Evolutionary conservation across 1,284 basidiomycete genomes (phyloP).

Genomic region (Moniliophthora roreri): DNA sequence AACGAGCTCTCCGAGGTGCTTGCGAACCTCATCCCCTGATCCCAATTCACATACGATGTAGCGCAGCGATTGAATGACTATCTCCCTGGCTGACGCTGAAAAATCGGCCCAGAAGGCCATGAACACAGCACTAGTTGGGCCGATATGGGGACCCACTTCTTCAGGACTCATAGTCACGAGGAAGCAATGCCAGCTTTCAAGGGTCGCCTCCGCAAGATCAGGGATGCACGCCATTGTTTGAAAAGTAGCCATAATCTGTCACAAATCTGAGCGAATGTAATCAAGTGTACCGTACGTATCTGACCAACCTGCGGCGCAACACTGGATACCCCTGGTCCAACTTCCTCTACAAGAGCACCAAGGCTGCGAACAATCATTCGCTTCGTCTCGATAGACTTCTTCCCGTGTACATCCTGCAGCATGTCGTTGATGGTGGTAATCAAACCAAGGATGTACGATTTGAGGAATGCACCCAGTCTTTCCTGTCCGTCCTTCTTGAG

Average conservation of each 20-base stretch:
- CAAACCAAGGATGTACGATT: constrained; percentile 77
- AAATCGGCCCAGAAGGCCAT: constrained; percentile 79
- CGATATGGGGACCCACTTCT: constrained; percentile 86
- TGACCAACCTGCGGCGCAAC: constrained; percentile 91
- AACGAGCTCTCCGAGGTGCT: constrained; percentile 73
- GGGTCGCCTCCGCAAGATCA: constrained; percentile 76
- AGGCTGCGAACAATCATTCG: constrained; percentile 79
- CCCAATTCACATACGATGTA: constrained; percentile 74
- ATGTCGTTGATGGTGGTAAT: constrained; percentile 82
- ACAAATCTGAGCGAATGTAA: constrained; percentile 1
- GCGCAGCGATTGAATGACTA: constrained; percentile 42
- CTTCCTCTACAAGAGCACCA: constrained; percentile 68
- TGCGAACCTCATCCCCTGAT: constrained; percentile 42
- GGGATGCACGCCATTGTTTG: constrained; percentile 81
- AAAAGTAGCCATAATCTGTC: constrained; percentile 93
- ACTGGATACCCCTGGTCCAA: constrained; percentile 71
- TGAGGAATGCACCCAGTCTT: constrained; percentile 62
- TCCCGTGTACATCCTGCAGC: constrained; percentile 79
- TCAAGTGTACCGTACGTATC: constrained; percentile 35
- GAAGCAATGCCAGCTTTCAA: constrained; percentile 84
- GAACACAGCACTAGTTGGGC: constrained; percentile 86
- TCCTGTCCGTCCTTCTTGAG: constrained; percentile 22
- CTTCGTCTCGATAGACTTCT: constrained; percentile 66
- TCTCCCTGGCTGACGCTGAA: constrained; percentile 54
- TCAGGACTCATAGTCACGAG: constrained; percentile 66